Evolutionary conservation across 2,329 filamentous ascomycete species (phyloP).

Genomic region (Periglandula ipomoeae): DNA sequence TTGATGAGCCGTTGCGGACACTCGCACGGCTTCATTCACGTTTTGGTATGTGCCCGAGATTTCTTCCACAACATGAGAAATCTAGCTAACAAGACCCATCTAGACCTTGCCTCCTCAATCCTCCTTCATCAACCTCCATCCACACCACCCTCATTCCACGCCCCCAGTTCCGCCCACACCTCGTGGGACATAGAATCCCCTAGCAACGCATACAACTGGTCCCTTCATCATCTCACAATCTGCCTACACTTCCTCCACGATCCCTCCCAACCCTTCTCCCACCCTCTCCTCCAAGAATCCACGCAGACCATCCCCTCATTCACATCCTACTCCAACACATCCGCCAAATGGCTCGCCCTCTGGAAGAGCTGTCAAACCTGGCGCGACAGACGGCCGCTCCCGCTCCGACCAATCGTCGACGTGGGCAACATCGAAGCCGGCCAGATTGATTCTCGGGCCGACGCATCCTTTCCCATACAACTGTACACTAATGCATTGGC

Average conservation of each 20-base stretch:
- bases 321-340: background rate
- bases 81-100: too few species aligned
- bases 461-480: constrained; percentile 13
- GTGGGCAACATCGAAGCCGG: constrained; percentile 13
- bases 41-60: constrained; percentile 13
- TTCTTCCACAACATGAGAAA: too few species aligned
- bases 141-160: constrained; percentile 5
- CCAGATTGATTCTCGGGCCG: constrained; percentile 11
- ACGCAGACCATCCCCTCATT: too few species aligned
- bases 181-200: background rate
- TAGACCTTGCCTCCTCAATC: constrained; percentile 12
- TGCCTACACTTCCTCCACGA: constrained; percentile 7
- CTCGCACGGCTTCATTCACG: constrained; percentile 10
- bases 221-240: constrained; percentile 8
- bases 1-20: constrained; percentile 11
- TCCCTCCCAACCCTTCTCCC: background rate
- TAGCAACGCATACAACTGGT: constrained; percentile 6
- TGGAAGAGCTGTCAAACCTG: constrained; percentile 12
- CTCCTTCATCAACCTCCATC: constrained; percentile 5
- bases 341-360: constrained; percentile 9
- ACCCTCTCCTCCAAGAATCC: background rate
- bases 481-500: constrained; percentile 14
- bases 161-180: background rate
- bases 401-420: constrained; percentile 12
- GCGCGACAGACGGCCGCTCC: constrained; percentile 10